phyloP scores from a whole-genome alignment of 2,329 filamentous ascomycete genomes.

The Orbilia quercus region DNA sequence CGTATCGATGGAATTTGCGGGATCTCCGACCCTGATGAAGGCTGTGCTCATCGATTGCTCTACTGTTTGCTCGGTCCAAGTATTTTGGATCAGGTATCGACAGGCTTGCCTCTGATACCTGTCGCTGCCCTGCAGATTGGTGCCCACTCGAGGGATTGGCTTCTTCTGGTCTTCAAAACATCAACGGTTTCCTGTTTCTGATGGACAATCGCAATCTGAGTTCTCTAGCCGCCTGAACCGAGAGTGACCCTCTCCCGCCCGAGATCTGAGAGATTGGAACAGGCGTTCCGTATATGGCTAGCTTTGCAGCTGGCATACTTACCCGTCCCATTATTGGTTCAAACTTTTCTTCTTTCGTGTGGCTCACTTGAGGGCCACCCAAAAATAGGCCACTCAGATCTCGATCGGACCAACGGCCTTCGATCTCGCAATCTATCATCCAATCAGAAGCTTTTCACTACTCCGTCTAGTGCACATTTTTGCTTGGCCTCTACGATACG shows the following conservation, averaged over 20 bases:
- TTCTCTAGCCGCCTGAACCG: constrained; percentile 38
- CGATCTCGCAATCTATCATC: constrained; percentile 45
- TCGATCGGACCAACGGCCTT: constrained; percentile 44
- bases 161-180: constrained; percentile 21
- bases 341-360: constrained; percentile 28
- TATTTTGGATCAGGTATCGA: constrained; percentile 25
- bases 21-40: constrained; percentile 15
- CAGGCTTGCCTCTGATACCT: neutral
- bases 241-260: constrained; percentile 44
- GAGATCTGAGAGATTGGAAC: constrained; percentile 31
- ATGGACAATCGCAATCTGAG: constrained; percentile 27
- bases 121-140: neutral
- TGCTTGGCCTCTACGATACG: constrained; percentile 43
- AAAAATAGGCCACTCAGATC: constrained; percentile 56
- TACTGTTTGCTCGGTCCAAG: constrained; percentile 14
- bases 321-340: constrained; percentile 45
- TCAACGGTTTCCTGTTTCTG: constrained; percentile 41
- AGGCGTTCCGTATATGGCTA: constrained; percentile 39
- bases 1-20: constrained; percentile 37
- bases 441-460: constrained; percentile 29
- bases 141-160: constrained; percentile 2
- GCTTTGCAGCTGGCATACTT: constrained; percentile 24
- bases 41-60: constrained; percentile 16
- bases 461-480: constrained; percentile 10
- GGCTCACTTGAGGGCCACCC: constrained; percentile 36